Evolutionary conservation across 2,329 filamentous ascomycete genomes (phyloP).

Genomic region (Microcyclospora tardicrescens): DNA sequence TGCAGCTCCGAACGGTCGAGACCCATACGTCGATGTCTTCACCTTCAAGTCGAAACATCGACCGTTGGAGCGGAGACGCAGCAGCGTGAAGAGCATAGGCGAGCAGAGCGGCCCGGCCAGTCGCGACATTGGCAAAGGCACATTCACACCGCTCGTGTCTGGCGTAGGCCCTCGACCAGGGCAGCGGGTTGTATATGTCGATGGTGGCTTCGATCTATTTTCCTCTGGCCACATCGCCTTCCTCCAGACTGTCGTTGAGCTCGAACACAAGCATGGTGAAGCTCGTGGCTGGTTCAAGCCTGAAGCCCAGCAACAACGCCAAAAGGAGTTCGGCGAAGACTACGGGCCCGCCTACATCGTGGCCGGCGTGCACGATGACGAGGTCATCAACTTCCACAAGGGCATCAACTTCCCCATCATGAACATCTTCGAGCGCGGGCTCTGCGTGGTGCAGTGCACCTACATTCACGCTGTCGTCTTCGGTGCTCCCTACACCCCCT

Average conservation of each 20-base stretch:
- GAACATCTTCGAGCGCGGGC: slow-evolving; percentile 93
- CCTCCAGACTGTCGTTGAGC: slow-evolving; percentile 59
- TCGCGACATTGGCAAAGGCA: slow-evolving; percentile 40
- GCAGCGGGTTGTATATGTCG: slow-evolving; percentile 84
- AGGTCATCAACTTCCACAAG: slow-evolving; percentile 92
- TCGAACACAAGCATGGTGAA: slow-evolving; percentile 57
- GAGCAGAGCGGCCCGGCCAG: neutral
- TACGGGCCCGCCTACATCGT: slow-evolving; percentile 80
- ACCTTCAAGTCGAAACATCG: slow-evolving; percentile 44
- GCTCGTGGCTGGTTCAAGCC: slow-evolving; percentile 62
- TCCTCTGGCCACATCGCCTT: slow-evolving; percentile 97
- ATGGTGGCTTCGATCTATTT: slow-evolving; percentile 93
- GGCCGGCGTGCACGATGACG: slow-evolving; percentile 86
- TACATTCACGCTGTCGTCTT: slow-evolving; percentile 83
- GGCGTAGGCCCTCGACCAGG: slow-evolving; percentile 61
- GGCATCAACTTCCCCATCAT: slow-evolving; percentile 98
- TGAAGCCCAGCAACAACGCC: slow-evolving; percentile 49
- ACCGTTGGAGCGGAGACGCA: neutral
- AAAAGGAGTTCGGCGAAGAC: slow-evolving; percentile 52
- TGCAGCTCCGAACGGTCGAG: slow-evolving; percentile 67
- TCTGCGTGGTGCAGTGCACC: slow-evolving; percentile 92
- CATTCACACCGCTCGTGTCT: slow-evolving; percentile 54
- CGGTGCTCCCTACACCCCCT: slow-evolving; percentile 77
- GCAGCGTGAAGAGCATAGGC: neutral
- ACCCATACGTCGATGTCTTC: slow-evolving; percentile 73